A percentile compares a stretch with the other conserved stretches of the same genome.
Conservation (phyloP, 352 stramenopile species). For the Phytophthora capsici region DNA sequence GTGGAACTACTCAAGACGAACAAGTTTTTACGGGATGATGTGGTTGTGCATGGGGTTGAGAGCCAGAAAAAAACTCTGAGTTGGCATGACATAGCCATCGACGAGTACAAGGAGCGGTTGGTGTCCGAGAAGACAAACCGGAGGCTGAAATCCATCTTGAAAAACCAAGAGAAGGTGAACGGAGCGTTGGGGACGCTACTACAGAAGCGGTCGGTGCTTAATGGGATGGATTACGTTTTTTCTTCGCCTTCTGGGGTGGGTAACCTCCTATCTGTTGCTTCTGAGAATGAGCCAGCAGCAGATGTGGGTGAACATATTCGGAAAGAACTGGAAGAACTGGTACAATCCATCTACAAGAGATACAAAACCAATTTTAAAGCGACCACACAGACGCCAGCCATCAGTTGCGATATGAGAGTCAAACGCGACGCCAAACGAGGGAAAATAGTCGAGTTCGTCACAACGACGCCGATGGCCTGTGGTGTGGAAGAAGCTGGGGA, state of each 20-base stretch:
- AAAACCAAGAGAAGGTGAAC: conserved; percentile 35
- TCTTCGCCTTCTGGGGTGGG: neutral
- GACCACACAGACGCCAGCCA: neutral
- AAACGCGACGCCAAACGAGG: conserved; percentile 20
- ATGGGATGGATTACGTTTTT: conserved; percentile 32
- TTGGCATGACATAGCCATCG: conserved; percentile 30
- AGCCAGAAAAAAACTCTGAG: conserved; percentile 1
- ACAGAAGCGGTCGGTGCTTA: conserved; percentile 28
- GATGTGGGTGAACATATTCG: conserved; percentile 1
- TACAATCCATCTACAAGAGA: conserved; percentile 18
- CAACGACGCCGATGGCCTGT: conserved; percentile 33
- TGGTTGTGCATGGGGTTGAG: neutral
- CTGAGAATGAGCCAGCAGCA: neutral
- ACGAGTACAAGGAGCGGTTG: conserved; percentile 30
- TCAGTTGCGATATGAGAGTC: conserved; percentile 32
- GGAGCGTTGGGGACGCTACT: conserved; percentile 13
- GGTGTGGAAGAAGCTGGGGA: conserved; percentile 14
- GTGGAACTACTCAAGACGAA: conserved; percentile 33
- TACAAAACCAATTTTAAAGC: neutral
- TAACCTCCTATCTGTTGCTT: neutral
- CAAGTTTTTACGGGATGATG: conserved; percentile 15
- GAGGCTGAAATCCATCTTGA: conserved; percentile 30
- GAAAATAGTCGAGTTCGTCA: conserved; percentile 32
- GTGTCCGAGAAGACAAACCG: conserved; percentile 39
- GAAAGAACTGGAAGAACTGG: conserved; percentile 16